Percentiles rank a stretch among this genome's conserved stretches.
Evolutionary conservation across 2,329 filamentous ascomycete genomes (phyloP).

Genomic region (Phaeosphaeria sp.): DNA sequence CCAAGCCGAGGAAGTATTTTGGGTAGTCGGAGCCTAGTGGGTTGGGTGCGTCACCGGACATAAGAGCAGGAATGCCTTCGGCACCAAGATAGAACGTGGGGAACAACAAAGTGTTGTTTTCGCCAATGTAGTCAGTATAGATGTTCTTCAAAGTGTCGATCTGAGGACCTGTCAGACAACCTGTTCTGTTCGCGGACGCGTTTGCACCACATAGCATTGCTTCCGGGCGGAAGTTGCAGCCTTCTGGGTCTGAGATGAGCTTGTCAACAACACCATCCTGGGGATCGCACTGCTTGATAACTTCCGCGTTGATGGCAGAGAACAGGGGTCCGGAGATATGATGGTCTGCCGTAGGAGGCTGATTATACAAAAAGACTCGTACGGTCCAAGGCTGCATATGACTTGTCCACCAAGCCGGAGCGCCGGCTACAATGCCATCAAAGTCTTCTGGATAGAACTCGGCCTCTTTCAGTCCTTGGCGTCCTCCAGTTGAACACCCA

Average conservation of each 20-base stretch:
- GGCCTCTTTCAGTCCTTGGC: slow-evolving; percentile 63
- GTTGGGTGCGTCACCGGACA: slow-evolving; percentile 42
- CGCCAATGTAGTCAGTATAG: slow-evolving; percentile 51
- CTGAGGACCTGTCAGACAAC: slow-evolving; percentile 55
- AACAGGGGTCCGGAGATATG: slow-evolving; percentile 56
- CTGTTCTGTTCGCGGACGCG: slow-evolving; percentile 36
- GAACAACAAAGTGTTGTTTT: slow-evolving; percentile 52
- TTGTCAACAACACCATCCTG: slow-evolving; percentile 58
- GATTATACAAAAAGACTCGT: slow-evolving; percentile 56
- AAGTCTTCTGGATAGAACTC: slow-evolving; percentile 64
- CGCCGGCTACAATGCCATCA: slow-evolving; percentile 64
- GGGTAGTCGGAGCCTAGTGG: slow-evolving; percentile 48
- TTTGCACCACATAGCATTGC: slow-evolving; percentile 46
- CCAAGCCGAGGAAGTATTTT: slow-evolving; percentile 51
- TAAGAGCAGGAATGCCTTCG: slow-evolving; percentile 47
- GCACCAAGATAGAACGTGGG: slow-evolving; percentile 48
- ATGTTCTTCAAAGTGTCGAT: slow-evolving; percentile 51
- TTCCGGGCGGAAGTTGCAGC: slow-evolving; percentile 53
- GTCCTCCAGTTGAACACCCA: slow-evolving; percentile 66
- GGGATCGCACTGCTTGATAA: slow-evolving; percentile 59
- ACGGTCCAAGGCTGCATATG: slow-evolving; percentile 56
- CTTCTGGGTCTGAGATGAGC: slow-evolving; percentile 54
- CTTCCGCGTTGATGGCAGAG: slow-evolving; percentile 50
- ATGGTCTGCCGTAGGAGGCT: slow-evolving; percentile 53
- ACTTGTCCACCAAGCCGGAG: slow-evolving; percentile 58